Conservation (phyloP, 1,284 basidiomycete genomes). For the Moniliella sp. region DNA sequence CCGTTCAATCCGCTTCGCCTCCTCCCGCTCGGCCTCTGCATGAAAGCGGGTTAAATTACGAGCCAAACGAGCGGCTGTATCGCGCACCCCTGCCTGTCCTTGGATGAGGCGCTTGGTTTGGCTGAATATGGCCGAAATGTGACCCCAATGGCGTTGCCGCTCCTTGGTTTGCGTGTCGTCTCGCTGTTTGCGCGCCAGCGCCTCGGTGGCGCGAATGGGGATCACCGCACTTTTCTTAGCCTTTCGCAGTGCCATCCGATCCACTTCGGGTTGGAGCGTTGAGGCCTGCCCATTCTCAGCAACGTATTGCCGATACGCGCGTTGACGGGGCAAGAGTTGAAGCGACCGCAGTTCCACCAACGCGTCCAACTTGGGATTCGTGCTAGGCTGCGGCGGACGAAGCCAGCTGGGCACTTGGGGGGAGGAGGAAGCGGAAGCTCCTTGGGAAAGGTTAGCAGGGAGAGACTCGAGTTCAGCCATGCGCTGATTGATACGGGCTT, state of each 20-base stretch:
- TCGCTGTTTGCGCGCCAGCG: conserved; percentile 72
- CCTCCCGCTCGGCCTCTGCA: conserved; percentile 39
- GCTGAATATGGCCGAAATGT: conserved; percentile 63
- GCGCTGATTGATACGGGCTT: conserved; percentile 69
- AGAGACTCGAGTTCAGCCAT: conserved; percentile 68
- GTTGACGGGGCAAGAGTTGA: conserved; percentile 73
- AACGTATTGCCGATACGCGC: conserved; percentile 59
- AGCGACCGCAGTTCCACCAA: conserved; percentile 83
- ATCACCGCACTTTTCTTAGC: conserved; percentile 66
- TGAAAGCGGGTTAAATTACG: conserved; percentile 37
- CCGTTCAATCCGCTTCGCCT: conserved; percentile 57
- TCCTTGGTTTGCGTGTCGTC: conserved; percentile 74
- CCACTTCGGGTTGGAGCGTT: conserved; percentile 61
- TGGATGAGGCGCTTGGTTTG: conserved; percentile 59
- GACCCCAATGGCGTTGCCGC: conserved; percentile 87
- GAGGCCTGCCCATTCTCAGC: conserved; percentile 69
- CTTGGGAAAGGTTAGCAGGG: conserved; percentile 47
- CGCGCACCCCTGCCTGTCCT: conserved; percentile 42
- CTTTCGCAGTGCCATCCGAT: conserved; percentile 73
- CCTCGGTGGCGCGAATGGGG: conserved; percentile 77
- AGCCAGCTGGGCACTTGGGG: too few relatives aligned
- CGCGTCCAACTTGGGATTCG: conserved; percentile 58
- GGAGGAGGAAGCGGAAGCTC: too few relatives aligned
- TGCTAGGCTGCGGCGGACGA: too few relatives aligned
- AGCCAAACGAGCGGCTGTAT: conserved; percentile 38